phyloP scores from a whole-genome alignment of 305 asterid genomes.

The Lippia alba region DNA sequence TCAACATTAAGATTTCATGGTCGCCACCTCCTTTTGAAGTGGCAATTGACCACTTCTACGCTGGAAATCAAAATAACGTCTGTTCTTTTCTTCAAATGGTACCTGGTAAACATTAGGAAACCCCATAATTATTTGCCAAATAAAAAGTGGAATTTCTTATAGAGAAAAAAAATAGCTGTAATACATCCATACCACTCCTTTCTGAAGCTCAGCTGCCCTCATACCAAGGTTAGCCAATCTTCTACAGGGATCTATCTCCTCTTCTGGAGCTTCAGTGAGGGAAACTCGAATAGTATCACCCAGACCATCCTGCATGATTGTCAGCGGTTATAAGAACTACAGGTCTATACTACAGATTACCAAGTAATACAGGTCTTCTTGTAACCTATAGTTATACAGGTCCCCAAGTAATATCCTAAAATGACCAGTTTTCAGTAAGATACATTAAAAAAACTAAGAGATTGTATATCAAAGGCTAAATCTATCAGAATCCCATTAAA shows the following conservation, averaged over 20 bases:
- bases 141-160: conserved; percentile 27
- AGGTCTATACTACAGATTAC: neutral
- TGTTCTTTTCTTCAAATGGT: conserved; percentile 91
- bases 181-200: conserved; percentile 87
- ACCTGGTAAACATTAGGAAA: conserved; percentile 52
- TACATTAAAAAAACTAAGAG: neutral
- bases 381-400: conserved; percentile 8
- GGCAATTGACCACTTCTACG: conserved; percentile 96
- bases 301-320: conserved; percentile 78
- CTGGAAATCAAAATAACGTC: conserved; percentile 95
- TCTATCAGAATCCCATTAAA: conserved; percentile 4
- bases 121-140: conserved; percentile 9
- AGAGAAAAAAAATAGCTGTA: conserved; percentile 24
- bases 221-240: conserved; percentile 96
- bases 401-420: neutral
- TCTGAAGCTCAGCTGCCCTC: conserved; percentile 89
- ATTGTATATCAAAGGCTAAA: conserved; percentile 3
- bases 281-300: conserved; percentile 99
- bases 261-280: conserved; percentile 93
- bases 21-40: conserved; percentile 85
- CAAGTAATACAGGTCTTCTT: neutral
- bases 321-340: conserved; percentile 28
- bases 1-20: conserved; percentile 7
- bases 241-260: conserved; percentile 97
- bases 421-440: too few species aligned